Evolutionary conservation across 441 rosid genomes (phyloP).

Genomic region (Viola pubescens): DNA sequence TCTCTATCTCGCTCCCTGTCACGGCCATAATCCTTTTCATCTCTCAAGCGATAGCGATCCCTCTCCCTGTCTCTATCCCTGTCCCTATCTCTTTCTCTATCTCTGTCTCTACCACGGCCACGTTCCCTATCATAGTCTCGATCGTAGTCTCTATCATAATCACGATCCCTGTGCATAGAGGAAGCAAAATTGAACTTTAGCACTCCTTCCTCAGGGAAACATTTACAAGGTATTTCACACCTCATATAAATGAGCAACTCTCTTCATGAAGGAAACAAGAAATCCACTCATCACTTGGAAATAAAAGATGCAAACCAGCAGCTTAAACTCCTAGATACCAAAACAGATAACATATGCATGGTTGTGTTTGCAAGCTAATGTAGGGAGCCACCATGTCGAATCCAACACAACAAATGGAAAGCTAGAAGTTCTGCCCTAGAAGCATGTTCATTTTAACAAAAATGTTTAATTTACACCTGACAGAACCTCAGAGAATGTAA

Average conservation of each 20-base stretch:
- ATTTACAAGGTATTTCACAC: background rate
- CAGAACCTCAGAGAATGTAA: background rate
- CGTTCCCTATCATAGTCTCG: constrained; percentile 46
- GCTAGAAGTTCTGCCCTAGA: too few relatives aligned
- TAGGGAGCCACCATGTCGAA: too few relatives aligned
- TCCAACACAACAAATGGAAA: too few relatives aligned
- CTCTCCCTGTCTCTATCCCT: constrained; percentile 42
- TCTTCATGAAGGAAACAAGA: too few relatives aligned
- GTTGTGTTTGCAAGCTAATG: too few relatives aligned
- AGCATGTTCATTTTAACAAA: too few relatives aligned
- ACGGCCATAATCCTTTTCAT: constrained; percentile 53
- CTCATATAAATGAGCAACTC: too few relatives aligned
- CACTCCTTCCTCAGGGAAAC: constrained; percentile 2
- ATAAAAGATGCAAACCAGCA: too few relatives aligned
- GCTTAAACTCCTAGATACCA: too few relatives aligned
- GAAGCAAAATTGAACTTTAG: background rate
- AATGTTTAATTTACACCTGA: too few relatives aligned
- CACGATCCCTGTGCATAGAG: constrained; percentile 39
- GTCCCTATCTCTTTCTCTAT: constrained; percentile 39
- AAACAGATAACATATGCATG: too few relatives aligned
- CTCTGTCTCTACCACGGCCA: constrained; percentile 39
- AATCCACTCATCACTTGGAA: too few relatives aligned
- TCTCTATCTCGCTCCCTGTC: constrained; percentile 54
- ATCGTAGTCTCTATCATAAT: constrained; percentile 51
- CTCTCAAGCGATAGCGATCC: constrained; percentile 45